phyloP scores from a whole-genome alignment of 2,329 filamentous ascomycete species.

The Aspergillus hiratsukae region DNA sequence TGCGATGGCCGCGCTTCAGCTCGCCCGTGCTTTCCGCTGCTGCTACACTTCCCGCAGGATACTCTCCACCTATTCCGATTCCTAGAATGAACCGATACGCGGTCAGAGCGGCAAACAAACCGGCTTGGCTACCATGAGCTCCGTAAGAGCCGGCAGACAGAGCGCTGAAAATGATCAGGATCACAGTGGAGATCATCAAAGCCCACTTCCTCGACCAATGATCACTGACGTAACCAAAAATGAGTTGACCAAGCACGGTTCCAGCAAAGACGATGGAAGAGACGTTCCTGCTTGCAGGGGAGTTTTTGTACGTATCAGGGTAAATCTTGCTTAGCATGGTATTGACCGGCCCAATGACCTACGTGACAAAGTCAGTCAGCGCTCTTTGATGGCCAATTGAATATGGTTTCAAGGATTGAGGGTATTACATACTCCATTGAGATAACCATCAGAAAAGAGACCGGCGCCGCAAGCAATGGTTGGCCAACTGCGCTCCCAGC shows the following conservation, averaged over 20 bases:
- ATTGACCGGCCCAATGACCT: conserved; percentile 82
- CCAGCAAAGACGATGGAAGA: conserved; percentile 80
- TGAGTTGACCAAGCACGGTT: conserved; percentile 74
- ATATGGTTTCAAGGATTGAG: background rate
- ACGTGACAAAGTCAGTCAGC: conserved; percentile 1
- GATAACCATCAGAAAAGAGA: conserved; percentile 86
- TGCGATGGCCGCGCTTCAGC: conserved; percentile 73
- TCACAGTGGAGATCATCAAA: conserved; percentile 73
- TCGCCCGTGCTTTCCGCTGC: conserved; percentile 81
- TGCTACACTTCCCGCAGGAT: conserved; percentile 65
- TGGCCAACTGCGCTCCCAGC: conserved; percentile 60
- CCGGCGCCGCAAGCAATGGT: conserved; percentile 86
- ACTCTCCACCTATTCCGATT: conserved; percentile 68
- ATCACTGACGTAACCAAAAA: conserved; percentile 78
- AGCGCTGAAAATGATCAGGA: conserved; percentile 80
- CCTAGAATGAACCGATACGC: conserved; percentile 81
- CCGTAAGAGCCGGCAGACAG: conserved; percentile 74
- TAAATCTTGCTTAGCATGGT: conserved; percentile 71
- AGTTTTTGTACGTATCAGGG: conserved; percentile 61
- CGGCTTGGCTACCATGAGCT: conserved; percentile 61
- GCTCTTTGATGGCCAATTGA: background rate
- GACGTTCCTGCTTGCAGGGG: conserved; percentile 68
- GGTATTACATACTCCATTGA: conserved; percentile 65
- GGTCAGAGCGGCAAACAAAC: conserved; percentile 72
- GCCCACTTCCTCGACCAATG: conserved; percentile 81